These are phyloP conservation scores for Debaryomyces psychrophilus DNA, from an alignment of 1,139 yeast genomes.

Conservation along the genomic window DNA sequence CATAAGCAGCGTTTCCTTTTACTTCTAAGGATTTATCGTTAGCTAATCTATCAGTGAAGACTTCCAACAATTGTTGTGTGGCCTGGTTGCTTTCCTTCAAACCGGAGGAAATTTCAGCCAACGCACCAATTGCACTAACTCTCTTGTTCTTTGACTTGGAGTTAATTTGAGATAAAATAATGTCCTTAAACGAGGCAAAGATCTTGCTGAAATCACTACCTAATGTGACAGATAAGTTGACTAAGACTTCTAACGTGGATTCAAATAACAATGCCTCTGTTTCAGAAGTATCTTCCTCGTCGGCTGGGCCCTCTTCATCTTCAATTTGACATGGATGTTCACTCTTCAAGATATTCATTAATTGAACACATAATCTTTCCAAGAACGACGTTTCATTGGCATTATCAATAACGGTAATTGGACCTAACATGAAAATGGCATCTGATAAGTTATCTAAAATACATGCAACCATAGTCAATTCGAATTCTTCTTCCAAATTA, in stretches of 20 bases:
- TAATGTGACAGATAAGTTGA: slow-evolving; percentile 71
- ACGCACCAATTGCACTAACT: slow-evolving; percentile 82
- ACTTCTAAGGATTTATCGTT: slow-evolving; percentile 86
- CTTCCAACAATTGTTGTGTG: slow-evolving; percentile 68
- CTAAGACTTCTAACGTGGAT: slow-evolving; percentile 82
- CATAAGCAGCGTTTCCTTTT: slow-evolving; percentile 94
- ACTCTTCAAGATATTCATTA: slow-evolving; percentile 72
- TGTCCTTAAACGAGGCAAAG: slow-evolving; percentile 72
- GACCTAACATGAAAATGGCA: slow-evolving; percentile 71
- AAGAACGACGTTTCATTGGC: slow-evolving; percentile 60
- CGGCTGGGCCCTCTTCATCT: slow-evolving; percentile 55
- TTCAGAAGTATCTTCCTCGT: slow-evolving; percentile 76
- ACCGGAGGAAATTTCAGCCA: slow-evolving; percentile 86
- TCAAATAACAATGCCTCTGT: slow-evolving; percentile 85
- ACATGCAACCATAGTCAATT: slow-evolving; percentile 76
- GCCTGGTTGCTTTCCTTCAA: slow-evolving; percentile 69
- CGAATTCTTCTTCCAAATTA: slow-evolving; percentile 76
- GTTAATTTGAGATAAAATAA: slow-evolving; percentile 60
- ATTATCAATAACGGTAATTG: slow-evolving; percentile 65
- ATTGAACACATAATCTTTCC: slow-evolving; percentile 68
- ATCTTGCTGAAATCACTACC: slow-evolving; percentile 75
- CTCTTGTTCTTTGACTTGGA: slow-evolving; percentile 75
- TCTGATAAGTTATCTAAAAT: slow-evolving; percentile 77
- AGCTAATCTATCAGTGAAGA: slow-evolving; percentile 68
- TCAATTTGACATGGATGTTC: slow-evolving; percentile 81